Evolutionary conservation across 1,284 basidiomycete species (phyloP), one percentile per base, ranked within the genome.

Genomic region (Tilletia walkeri): DNA sequence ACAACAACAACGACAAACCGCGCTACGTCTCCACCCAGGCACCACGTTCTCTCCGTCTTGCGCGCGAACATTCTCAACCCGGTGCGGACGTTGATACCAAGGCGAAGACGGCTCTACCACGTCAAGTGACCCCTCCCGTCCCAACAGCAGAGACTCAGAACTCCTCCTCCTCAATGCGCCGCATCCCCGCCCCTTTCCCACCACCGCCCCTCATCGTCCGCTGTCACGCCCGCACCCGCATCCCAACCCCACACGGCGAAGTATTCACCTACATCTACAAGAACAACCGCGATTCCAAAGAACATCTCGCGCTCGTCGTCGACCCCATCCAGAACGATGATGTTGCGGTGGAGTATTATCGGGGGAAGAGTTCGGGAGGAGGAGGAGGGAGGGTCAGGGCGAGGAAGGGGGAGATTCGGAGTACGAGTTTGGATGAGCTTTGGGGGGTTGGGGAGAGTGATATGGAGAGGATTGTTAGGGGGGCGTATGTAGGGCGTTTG

Each of bases 291-390:
- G 93, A 94, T 85, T 69, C 74, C 59, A 99, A 99, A 85, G 96
- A 99, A 83, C 96, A 99, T 83, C 88, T 99, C n/a, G 95, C 96
- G 0, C 89, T 99, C 69, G 94, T 99, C 72, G 89, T 95, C 65
- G 96, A 99, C 84, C 79, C 80, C 3, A 75, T 76, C 30, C 80
- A 82, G 71, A 82, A 81, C 69, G 74, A 79, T 36, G 69, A 73
- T 7, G 67, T 20, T 4, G 66, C 66, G 18, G 30, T n/a, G 20
- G 48, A 36, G 24, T 41, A 14, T 6, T 63, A 63, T 63, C 59
- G 59, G 36, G 3, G n/a, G 7, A 20, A 16, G 6, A 38, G 16
- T 14, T 38, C 2, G 4, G 4, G 20, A 41, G 24, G 20, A 7
- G 18, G 30, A 0, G 18, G 14, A 69, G 70, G 9, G 36, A 38